Evolutionary conservation across 805 yeast species (phyloP).

Genomic region (Candida awuae): DNA sequence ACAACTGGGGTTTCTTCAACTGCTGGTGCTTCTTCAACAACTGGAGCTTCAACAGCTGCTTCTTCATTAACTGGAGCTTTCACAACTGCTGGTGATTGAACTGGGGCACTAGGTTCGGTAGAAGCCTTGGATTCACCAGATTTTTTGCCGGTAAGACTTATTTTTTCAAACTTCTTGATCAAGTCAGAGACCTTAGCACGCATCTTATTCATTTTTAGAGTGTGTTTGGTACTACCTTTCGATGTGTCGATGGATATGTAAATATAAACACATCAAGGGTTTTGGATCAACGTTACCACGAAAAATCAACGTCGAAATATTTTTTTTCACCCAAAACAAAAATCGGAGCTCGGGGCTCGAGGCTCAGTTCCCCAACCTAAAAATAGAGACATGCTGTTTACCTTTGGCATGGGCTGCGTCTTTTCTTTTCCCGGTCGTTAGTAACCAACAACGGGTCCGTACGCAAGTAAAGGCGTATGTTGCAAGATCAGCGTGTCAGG

Average conservation of each 20-base stretch:
- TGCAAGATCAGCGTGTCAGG: too few relatives aligned
- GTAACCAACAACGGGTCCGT: too few relatives aligned
- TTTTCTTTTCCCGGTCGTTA: too few relatives aligned
- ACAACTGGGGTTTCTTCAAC: neutral
- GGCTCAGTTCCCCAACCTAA: too few relatives aligned
- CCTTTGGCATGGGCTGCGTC: too few relatives aligned
- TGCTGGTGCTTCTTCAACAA: neutral
- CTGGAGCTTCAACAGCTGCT: conserved; percentile 11
- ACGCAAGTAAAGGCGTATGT: too few relatives aligned
- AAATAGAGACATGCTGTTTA: too few relatives aligned
- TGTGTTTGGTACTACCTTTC: neutral
- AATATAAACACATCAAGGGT: too few relatives aligned
- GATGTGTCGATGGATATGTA: neutral
- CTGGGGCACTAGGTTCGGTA: neutral
- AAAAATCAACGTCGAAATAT: too few relatives aligned
- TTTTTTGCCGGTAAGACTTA: conserved; percentile 6
- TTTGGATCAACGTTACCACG: too few relatives aligned
- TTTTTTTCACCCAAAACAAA: too few relatives aligned
- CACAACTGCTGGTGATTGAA: neutral
- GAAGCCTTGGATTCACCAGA: conserved; percentile 1
- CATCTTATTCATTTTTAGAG: neutral
- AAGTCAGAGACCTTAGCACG: neutral
- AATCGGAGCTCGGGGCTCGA: too few relatives aligned
- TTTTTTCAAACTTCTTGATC: conserved; percentile 1
- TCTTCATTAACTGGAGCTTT: neutral